A percentile compares a stretch with the other conserved stretches of the same genome.
Conservation (phyloP, 2,329 filamentous ascomycete species). For the Helminthosporium solani region DNA sequence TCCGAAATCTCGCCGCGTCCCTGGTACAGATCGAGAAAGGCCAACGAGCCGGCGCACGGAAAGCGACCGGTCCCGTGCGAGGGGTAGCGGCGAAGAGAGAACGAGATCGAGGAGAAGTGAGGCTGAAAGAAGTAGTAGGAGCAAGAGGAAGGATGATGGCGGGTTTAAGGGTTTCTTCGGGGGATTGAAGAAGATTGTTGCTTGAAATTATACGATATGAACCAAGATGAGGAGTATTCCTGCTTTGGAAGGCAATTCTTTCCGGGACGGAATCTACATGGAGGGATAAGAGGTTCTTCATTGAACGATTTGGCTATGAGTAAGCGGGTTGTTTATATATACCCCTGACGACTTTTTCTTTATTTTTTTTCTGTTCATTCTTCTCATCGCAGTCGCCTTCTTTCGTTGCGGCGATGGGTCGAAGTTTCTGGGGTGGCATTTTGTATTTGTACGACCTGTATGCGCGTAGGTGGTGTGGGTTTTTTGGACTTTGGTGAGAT, state of each 20-base stretch:
- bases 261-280: slow-evolving; percentile 5
- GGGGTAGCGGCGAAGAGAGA: slow-evolving; percentile 26
- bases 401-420: too few species aligned
- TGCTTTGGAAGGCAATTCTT: background rate
- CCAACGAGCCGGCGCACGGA: slow-evolving; percentile 30
- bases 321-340: slow-evolving; percentile 2
- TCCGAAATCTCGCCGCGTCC: slow-evolving; percentile 33
- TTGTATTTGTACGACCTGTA: slow-evolving; percentile 16
- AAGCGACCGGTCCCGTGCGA: slow-evolving; percentile 28
- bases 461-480: background rate
- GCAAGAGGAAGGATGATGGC: slow-evolving; percentile 34
- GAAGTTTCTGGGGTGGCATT: slow-evolving; percentile 4
- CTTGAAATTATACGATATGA: slow-evolving; percentile 12
- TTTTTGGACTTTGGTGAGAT: background rate
- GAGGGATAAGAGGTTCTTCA: slow-evolving; percentile 8
- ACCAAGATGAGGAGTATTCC: background rate
- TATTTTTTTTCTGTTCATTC: slow-evolving; percentile 3
- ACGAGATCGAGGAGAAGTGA: slow-evolving; percentile 26
- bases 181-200: slow-evolving; percentile 33
- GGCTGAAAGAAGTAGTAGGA: slow-evolving; percentile 21
- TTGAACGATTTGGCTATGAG: slow-evolving; percentile 9
- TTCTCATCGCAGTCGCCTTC: background rate
- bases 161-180: slow-evolving; percentile 35
- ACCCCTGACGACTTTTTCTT: slow-evolving; percentile 7
- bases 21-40: slow-evolving; percentile 33